phyloP scores from a whole-genome alignment of 163 green algal genomes.

The Prototheca cutis region DNA sequence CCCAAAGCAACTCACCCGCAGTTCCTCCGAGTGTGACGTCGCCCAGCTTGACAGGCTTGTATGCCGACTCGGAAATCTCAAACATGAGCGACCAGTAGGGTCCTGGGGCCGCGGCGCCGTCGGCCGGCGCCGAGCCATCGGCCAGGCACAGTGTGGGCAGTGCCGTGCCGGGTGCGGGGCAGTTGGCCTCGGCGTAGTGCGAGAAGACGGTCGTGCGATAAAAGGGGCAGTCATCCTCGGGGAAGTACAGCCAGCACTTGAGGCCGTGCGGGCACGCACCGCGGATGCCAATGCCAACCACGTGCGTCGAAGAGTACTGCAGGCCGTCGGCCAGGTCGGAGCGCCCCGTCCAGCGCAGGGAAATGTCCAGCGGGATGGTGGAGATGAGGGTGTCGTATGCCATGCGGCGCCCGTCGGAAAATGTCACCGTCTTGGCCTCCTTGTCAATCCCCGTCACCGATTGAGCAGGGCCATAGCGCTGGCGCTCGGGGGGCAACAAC shows the following conservation, averaged over 20 bases:
- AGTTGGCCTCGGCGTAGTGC: constrained; percentile 81
- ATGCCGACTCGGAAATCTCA: constrained; percentile 66
- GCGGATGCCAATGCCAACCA: constrained; percentile 77
- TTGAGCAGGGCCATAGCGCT: constrained; percentile 37
- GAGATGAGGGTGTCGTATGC: constrained; percentile 68
- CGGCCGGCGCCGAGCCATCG: constrained; percentile 31
- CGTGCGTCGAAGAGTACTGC: constrained; percentile 70
- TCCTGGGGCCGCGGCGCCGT: constrained; percentile 18
- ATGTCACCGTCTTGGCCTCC: constrained; percentile 50
- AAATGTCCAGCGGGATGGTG: constrained; percentile 77
- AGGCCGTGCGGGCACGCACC: constrained; percentile 64
- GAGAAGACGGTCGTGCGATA: constrained; percentile 77
- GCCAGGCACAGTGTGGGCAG: constrained; percentile 67
- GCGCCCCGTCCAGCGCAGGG: constrained; percentile 59
- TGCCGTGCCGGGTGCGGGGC: constrained; percentile 38
- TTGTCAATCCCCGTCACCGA: constrained; percentile 57
- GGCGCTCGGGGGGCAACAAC: constrained; percentile 60
- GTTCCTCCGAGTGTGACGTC: constrained; percentile 20
- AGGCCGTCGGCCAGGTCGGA: constrained; percentile 59
- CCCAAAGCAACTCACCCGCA: too few species aligned
- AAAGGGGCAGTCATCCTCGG: constrained; percentile 80
- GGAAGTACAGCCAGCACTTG: constrained; percentile 94
- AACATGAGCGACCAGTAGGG: constrained; percentile 88
- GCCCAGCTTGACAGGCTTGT: constrained; percentile 63
- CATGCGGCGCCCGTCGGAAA: constrained; percentile 48